Evolutionary conservation across 495 filamentous ascomycete species (phyloP), one percentile per base, ranked within the genome.

Genomic region (Penicillium malachiteum): DNA sequence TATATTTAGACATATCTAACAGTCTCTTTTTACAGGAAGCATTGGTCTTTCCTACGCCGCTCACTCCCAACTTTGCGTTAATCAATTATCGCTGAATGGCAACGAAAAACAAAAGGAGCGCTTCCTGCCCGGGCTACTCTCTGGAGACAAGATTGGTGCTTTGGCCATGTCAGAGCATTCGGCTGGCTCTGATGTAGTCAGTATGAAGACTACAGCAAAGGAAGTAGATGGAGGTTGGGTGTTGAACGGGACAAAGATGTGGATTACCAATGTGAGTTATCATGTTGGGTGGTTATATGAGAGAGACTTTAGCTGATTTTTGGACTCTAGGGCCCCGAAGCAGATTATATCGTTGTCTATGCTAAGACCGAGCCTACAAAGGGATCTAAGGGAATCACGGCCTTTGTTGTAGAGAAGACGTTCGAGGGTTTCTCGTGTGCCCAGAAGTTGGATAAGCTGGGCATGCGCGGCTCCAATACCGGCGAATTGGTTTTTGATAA

Each of bases 401-500:
- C 93, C 38, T 96, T 97, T 72, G 78, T 98, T 43, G 88, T 97
- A 18, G 86, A 96, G 64, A 88, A 84, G 21, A 66, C 71, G 14
- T 79, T 83, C 46, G 62, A 81, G 7, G 94, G 94, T 56, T 97
- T 97, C 78, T 88, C 85, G 46, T 91, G 87, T 65, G 83, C 90
- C 18, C 84, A 91, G 34, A 98, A 97, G 73, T 84, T 98, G 8
- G 95, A 98, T 74, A 98, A 98, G 75, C 87, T 98, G 58, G 94
- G 94, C 51, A 98, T 98, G 94, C 86, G 94, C 26, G 94, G 94
- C 48, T 91, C 87, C 37, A 97, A 98, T 72, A 97, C 95, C 6
- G 95, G 94, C 60, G 94, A 98, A 72, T 79, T 98, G 11, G 77
- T 95, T 46, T 96, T 98, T 62, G 91, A 96, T 17, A 81, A 89